Base-by-base conservation (phyloP, 768 basidiomycete genomes). In the Pleurotus ostreatus region DNA sequence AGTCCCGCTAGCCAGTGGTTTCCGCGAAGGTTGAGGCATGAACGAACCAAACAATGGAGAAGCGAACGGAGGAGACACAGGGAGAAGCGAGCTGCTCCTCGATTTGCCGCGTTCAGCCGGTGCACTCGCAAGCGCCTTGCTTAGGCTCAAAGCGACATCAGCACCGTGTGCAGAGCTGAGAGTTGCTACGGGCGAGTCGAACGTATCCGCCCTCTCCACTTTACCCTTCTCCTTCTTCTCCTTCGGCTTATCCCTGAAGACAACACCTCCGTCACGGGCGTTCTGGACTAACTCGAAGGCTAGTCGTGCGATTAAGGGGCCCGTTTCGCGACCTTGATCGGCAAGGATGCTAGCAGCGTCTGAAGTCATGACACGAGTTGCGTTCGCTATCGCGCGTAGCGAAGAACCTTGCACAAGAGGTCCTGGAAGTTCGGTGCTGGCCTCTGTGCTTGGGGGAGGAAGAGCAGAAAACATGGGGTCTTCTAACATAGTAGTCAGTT, bases 311-410 rank as follows among this genome's bases (percentile, higher is more conserved):
- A 93, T 75, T n/a, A 88, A 71, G 0, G 77, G 72, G 6, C 80
- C 75, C 0, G 85, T 84, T 8, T 88, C 89, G 3, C 68, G 73
- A 0, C 88, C 89, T 56, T 84, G 79, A 66, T 92, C 87, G 0
- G 80, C 78, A 8, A 94, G 78, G 55, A 94, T 82, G 60, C 89
- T 90, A 11, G 79, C 74, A 0, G 91, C 80, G 61, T 89, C 89
- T 2, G 83, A 77, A 0, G 88, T 88, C 90, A 94, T 92, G n/a
- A 93, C 86, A 2, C 92, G 83, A 1, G 88, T 93, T 1, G 92
- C 90, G 55, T 92, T 85, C 15, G 82, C 80, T 55, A 94, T 91
- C 1, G 92, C 92, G 5, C 82, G 82, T 2, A 94, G 66, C 0
- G 88, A 80, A 0, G 84, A 68, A 1, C 89, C 88, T 63, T 92